phyloP scores from a whole-genome alignment of 345 rosid genomes.

The Citrus inodora region DNA sequence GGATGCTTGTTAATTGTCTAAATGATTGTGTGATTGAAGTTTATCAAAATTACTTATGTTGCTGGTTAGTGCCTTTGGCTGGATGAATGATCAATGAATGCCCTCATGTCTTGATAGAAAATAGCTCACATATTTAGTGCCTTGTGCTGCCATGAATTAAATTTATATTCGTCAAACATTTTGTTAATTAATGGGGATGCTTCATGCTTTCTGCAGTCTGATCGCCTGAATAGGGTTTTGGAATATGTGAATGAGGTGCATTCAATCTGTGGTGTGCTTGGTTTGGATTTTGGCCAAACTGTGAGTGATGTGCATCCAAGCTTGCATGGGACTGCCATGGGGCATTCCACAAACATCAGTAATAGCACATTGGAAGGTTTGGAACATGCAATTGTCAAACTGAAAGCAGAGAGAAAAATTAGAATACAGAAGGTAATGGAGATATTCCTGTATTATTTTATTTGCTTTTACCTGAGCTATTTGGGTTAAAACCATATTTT shows the following conservation, averaged over 20 bases:
- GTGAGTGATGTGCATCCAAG: slow-evolving; percentile 93
- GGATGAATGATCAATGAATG: not conserved
- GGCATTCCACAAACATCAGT: slow-evolving; percentile 83
- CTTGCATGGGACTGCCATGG: slow-evolving; percentile 59
- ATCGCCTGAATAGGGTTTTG: slow-evolving; percentile 82
- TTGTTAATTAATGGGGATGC: not conserved
- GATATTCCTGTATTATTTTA: not conserved
- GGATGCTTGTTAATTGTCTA: not conserved
- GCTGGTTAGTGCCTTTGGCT: not conserved
- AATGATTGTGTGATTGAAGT: not conserved
- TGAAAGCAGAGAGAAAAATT: slow-evolving; percentile 65
- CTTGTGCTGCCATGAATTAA: not conserved
- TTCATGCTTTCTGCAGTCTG: slow-evolving; percentile 58
- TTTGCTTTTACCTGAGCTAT: slow-evolving; percentile 2
- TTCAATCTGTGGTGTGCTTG: slow-evolving; percentile 77
- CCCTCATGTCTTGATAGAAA: not conserved
- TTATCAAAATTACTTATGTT: not conserved
- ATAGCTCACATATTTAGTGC: not conserved
- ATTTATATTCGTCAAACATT: not conserved
- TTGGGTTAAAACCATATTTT: slow-evolving; percentile 11
- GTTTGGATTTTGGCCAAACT: slow-evolving; percentile 73
- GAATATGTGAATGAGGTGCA: slow-evolving; percentile 79
- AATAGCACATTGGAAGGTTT: slow-evolving; percentile 74
- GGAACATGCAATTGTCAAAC: slow-evolving; percentile 58
- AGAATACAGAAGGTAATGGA: slow-evolving; percentile 69